Base-by-base conservation (phyloP, 2,329 filamentous ascomycete genomes). In the Microdochium trichocladiopsis region DNA sequence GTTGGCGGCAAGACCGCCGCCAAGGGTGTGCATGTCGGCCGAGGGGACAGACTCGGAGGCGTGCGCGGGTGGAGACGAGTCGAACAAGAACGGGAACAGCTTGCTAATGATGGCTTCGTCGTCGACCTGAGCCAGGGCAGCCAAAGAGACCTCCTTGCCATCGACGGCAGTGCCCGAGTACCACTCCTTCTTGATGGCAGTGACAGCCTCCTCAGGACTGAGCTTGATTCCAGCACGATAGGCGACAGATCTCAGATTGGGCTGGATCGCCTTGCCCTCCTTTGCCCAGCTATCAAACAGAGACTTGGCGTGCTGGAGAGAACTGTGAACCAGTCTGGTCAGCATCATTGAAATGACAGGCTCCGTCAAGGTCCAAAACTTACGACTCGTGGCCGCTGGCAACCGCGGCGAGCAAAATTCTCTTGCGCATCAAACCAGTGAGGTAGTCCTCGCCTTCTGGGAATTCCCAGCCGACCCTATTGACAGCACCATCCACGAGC, bases 11-110 rank as follows among this genome's bases (percentile, higher is more conserved):
- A 99, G 73, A 1, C 84, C 80, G 49, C 78, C 75, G n/a, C 86
- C 86, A 25, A 91, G 87, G 12, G 85, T 86, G 72, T 97, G 93
- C 69, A 94, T 83, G 68, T 99, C 94, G 63, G 90, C 93, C 12
- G 86, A 80, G 10, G 90, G 84, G 24, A 97, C 89, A n/a, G 87
- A 71, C 56, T 81, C 74, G 31, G 71, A 71, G n/a, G 71, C 67
- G 3, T 66, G 62, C 1, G 69, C 67, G 1, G 78, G 77, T 1
- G 78, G 78, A 1, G 76, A 75, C 31, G 70, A 78, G 66, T 87
- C 86, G 59, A 90, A 92, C 69, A 95, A 87, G 70, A 92, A 96
- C 80, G 70, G 86, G 61, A 76, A 87, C 64, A 79, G 85, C 77
- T 63, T 86, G 71, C 70, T 71, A 52, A 79, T 73, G 25, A 96